phyloP scores from a whole-genome alignment of 73 alveolate genomes.

The Tetrahymena thermophila region DNA sequence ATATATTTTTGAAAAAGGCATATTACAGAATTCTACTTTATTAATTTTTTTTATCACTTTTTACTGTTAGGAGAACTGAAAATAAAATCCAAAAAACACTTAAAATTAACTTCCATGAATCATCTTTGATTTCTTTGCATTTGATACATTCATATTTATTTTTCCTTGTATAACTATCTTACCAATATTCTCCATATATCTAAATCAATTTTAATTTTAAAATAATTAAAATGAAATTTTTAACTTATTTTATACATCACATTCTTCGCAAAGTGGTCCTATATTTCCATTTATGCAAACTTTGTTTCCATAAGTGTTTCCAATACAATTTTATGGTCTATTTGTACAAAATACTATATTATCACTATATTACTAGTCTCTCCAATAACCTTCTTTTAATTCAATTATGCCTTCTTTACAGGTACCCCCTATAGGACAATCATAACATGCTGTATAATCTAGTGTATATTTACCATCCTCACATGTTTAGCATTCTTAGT shows the following conservation, averaged over 20 bases:
- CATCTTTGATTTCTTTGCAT: background rate
- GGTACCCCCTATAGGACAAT: background rate
- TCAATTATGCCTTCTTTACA: background rate
- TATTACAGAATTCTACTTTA: background rate
- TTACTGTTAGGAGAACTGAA: background rate
- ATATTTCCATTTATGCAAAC: background rate
- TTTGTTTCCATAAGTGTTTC: background rate
- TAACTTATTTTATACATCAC: background rate
- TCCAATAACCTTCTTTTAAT: background rate
- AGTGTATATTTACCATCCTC: background rate
- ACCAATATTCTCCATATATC: background rate
- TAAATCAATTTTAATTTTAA: no score
- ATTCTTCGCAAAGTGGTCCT: background rate
- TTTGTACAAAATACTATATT: background rate
- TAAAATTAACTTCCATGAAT: background rate
- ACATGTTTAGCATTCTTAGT: background rate
- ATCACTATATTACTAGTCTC: background rate
- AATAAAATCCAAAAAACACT: background rate
- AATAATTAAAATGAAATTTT: no score
- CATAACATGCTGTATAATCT: background rate
- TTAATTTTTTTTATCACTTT: background rate
- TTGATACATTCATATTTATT: background rate
- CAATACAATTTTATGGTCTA: background rate
- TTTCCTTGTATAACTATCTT: background rate
- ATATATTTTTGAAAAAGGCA: background rate